A percentile compares a stretch with the other conserved stretches of the same genome.
phyloP scores from a whole-genome alignment of 805 yeast genomes.

The Cyberlindnera veronae region DNA sequence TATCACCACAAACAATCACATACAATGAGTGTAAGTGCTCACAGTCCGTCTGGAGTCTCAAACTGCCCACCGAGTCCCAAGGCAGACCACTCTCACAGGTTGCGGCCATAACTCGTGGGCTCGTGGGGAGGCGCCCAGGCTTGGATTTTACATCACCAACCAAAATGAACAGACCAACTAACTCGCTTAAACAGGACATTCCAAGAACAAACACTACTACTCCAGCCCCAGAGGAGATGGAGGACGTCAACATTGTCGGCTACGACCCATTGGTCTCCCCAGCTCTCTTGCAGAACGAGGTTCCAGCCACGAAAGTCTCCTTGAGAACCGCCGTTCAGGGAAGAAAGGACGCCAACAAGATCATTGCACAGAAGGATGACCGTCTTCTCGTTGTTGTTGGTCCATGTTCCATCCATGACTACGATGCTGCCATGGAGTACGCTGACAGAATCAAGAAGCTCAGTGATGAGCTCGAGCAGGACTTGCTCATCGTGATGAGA shows the following conservation, averaged over 20 bases:
- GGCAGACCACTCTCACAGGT: not conserved
- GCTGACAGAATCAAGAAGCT: constrained; percentile 64
- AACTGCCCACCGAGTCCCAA: not conserved
- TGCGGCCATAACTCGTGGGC: too few relatives aligned
- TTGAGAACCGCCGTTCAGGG: constrained; percentile 68
- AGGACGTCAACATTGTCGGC: constrained; percentile 77
- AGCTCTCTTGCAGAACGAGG: constrained; percentile 81
- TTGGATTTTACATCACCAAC: too few relatives aligned
- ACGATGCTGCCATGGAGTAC: constrained; percentile 85
- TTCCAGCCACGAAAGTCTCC: constrained; percentile 57
- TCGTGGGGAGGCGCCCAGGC: too few relatives aligned
- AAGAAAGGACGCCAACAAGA: constrained; percentile 72
- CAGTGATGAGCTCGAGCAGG: constrained; percentile 68
- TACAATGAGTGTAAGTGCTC: constrained; percentile 5
- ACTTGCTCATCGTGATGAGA: constrained; percentile 87
- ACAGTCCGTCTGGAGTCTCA: not conserved
- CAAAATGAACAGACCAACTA: not conserved
- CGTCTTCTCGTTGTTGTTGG: constrained; percentile 87
- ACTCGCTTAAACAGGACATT: constrained; percentile 2
- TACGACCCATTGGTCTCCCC: constrained; percentile 96
- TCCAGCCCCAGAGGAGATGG: constrained; percentile 37
- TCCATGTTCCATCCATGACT: constrained; percentile 95
- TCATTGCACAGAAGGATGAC: constrained; percentile 75
- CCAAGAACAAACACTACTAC: constrained; percentile 6
- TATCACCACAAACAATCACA: not conserved